A percentile compares a stretch with the other conserved stretches of the same genome.
Evolutionary conservation across 495 filamentous ascomycete species (phyloP).

Genomic region (Xylaria bambusicola): DNA sequence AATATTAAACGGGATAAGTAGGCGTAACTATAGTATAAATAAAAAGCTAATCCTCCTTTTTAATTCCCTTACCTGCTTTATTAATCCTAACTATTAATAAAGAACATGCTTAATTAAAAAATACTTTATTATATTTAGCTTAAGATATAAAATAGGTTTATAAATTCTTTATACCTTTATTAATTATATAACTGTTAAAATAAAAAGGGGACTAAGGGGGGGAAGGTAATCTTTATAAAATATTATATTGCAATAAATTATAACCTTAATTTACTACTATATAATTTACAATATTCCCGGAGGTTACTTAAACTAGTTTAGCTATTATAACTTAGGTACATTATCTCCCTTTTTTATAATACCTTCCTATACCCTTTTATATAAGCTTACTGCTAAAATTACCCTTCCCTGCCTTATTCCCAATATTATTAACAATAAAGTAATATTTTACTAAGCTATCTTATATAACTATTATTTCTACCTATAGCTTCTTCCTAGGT

Average conservation of each 20-base stretch:
- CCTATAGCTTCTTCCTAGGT: conserved; percentile 8
- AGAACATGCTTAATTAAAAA: conserved; percentile 15
- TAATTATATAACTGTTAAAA: conserved; percentile 19
- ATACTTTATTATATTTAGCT: conserved; percentile 3
- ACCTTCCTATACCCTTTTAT: conserved; percentile 8
- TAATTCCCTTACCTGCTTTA: conserved; percentile 15
- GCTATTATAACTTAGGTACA: conserved; percentile 13
- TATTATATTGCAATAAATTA: conserved; percentile 18
- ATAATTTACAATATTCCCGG: conserved; percentile 10
- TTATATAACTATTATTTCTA: neutral
- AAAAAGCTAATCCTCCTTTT: conserved; percentile 17
- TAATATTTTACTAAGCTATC: conserved; percentile 14
- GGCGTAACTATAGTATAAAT: conserved; percentile 19
- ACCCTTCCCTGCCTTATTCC: conserved; percentile 12
- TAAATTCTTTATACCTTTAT: conserved; percentile 20
- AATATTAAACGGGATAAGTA: conserved; percentile 20
- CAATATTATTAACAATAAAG: conserved; percentile 17
- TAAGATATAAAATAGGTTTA: conserved; percentile 16
- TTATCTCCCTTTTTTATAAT: conserved; percentile 12
- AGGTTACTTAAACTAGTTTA: conserved; percentile 19
- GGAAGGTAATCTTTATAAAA: conserved; percentile 15
- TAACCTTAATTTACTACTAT: conserved; percentile 1
- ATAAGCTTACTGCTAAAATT: conserved; percentile 8
- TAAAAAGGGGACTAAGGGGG: conserved; percentile 14
- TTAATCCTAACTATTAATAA: neutral